phyloP scores from a whole-genome alignment of 2,329 filamentous ascomycete species.

The Neofusicoccum parvum region DNA sequence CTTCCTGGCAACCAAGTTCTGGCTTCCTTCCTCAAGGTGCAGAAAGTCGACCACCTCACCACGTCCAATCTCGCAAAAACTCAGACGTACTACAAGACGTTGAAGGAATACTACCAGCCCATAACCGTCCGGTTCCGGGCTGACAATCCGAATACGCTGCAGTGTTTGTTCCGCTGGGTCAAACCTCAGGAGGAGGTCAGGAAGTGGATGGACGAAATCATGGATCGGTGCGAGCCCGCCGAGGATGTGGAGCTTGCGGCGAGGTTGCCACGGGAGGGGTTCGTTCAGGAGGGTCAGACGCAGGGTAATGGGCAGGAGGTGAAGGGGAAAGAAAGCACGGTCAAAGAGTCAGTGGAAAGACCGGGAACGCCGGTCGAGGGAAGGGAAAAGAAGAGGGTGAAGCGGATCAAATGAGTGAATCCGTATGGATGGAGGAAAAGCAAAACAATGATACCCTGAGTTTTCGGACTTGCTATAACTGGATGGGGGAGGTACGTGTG shows the following conservation, averaged over 20 bases:
- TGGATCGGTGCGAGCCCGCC: slow-evolving; percentile 58
- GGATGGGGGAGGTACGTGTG: too few species aligned
- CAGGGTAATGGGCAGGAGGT: not conserved
- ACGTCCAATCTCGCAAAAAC: slow-evolving; percentile 66
- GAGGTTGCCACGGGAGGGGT: slow-evolving; percentile 51
- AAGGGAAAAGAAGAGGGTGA: not conserved
- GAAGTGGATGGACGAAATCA: slow-evolving; percentile 46
- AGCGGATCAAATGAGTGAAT: not conserved
- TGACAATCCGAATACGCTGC: slow-evolving; percentile 54
- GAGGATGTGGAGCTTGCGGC: slow-evolving; percentile 59
- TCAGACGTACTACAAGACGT: slow-evolving; percentile 12
- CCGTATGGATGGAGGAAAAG: too few species aligned
- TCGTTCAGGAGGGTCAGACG: slow-evolving; percentile 26
- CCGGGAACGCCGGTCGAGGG: not conserved
- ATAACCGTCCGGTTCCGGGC: slow-evolving; percentile 65
- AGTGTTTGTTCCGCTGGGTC: slow-evolving; percentile 59
- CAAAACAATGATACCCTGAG: too few species aligned
- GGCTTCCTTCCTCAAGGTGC: slow-evolving; percentile 70
- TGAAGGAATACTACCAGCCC: slow-evolving; percentile 62
- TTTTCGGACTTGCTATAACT: too few species aligned
- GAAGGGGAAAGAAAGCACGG: not conserved
- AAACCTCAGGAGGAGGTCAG: slow-evolving; percentile 45
- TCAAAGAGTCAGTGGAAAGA: too few species aligned
- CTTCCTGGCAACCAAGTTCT: slow-evolving; percentile 64
- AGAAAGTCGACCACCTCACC: slow-evolving; percentile 20